Conservation (phyloP, 345 rosid species). For the Gossypium bickii region DNA sequence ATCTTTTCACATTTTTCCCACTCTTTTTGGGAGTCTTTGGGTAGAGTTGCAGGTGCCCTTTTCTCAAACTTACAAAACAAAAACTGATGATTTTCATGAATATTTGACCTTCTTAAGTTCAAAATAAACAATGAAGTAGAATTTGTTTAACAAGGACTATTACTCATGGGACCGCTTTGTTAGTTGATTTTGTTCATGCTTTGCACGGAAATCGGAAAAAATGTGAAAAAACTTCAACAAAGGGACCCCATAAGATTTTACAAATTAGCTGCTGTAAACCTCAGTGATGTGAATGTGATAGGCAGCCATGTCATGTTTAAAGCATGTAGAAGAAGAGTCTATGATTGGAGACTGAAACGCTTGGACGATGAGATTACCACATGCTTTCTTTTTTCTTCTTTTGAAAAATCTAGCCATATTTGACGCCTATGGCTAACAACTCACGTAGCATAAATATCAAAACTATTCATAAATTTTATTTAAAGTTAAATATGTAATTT, state of each 20-base stretch:
- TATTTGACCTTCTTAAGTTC: too few species aligned
- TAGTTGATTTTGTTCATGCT: not conserved
- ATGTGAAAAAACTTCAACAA: not conserved
- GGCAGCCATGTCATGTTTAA: not conserved
- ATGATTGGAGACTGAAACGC: slow-evolving; percentile 29
- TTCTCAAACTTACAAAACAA: too few species aligned
- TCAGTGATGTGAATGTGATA: slow-evolving; percentile 4
- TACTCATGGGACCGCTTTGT: not conserved
- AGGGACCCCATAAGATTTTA: not conserved
- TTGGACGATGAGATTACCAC: slow-evolving; percentile 32
- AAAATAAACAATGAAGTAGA: not conserved
- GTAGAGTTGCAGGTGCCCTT: too few species aligned
- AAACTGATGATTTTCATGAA: too few species aligned
- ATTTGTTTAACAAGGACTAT: not conserved
- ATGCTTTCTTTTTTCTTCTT: not conserved
- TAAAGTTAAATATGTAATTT: too few species aligned
- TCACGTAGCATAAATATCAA: too few species aligned
- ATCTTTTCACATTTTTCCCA: not conserved
- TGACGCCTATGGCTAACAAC: not conserved
- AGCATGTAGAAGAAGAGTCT: not conserved
- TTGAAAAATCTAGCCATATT: slow-evolving; percentile 8
- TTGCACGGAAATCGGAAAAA: not conserved
- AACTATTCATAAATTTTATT: too few species aligned
- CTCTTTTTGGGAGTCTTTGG: not conserved
- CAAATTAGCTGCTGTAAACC: not conserved